Evolutionary conservation across 345 rosid species (phyloP).

Genomic region (Bretschneidera sinensis): DNA sequence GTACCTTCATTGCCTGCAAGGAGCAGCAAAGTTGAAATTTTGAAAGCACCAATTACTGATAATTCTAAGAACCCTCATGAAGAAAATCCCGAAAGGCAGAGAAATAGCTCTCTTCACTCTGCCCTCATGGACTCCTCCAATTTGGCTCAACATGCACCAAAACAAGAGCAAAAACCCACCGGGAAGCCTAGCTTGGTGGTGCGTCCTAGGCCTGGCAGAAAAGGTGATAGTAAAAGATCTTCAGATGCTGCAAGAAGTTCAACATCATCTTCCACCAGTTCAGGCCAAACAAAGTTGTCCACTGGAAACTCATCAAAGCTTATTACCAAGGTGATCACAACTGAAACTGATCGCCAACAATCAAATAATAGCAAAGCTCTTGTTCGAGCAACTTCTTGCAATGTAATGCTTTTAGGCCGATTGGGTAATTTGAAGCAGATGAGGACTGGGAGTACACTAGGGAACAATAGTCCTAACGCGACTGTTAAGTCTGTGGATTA

Average conservation of each 20-base stretch:
- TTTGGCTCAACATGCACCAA: conserved; percentile 16
- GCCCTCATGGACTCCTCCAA: conserved; percentile 17
- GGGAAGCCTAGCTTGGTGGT: conserved; percentile 21
- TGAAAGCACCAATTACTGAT: conserved; percentile 5
- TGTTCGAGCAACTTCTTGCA: conserved; percentile 33
- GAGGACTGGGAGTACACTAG: too few relatives aligned
- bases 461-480: conserved; percentile 24
- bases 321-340: conserved; percentile 5
- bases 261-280: conserved; percentile 32
- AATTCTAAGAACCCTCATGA: conserved; percentile 18
- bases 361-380: conserved; percentile 25
- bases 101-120: conserved; percentile 20
- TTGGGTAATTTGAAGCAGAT: too few relatives aligned
- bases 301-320: conserved; percentile 20
- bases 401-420: conserved; percentile 25
- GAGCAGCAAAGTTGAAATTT: conserved; percentile 1
- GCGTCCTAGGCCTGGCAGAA: conserved; percentile 13
- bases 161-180: conserved; percentile 22
- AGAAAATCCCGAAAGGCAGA: conserved; percentile 22
- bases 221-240: conserved; percentile 16
- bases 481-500: conserved; percentile 25
- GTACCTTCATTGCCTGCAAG: conserved; percentile 34
- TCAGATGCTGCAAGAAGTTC: conserved; percentile 39
- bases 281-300: conserved; percentile 13
- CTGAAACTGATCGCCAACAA: conserved; percentile 2